Conservation (phyloP, 2,329 filamentous ascomycete species). For the Colletotrichum euphorbiae region DNA sequence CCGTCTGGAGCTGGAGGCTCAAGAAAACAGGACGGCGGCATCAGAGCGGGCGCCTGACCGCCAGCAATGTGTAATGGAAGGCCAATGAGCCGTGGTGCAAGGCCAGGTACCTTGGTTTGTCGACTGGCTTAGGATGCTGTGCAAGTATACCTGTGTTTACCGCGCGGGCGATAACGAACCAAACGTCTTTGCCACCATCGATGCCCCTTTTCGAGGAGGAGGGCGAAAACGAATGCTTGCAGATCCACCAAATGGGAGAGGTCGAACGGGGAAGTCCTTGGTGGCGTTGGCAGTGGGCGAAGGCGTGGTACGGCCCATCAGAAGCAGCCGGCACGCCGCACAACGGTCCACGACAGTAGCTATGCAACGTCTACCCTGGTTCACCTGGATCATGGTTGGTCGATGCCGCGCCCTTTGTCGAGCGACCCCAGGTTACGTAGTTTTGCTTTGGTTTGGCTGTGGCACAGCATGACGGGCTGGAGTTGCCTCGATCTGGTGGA, state of each 20-base stretch:
- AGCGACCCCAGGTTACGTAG: slow-evolving; percentile 10
- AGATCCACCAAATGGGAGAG: slow-evolving; percentile 25
- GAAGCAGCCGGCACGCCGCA: slow-evolving; percentile 13
- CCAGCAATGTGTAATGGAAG: neutral
- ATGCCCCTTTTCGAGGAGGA: slow-evolving; percentile 5
- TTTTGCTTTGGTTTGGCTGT: slow-evolving; percentile 27
- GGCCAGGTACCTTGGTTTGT: too few relatives aligned
- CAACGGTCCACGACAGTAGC: slow-evolving; percentile 27
- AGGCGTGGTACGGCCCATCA: slow-evolving; percentile 13
- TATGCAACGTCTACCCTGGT: slow-evolving; percentile 8
- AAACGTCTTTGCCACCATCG: slow-evolving; percentile 23
- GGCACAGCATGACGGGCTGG: slow-evolving; percentile 13
- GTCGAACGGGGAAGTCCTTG: slow-evolving; percentile 12
- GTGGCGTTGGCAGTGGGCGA: slow-evolving; percentile 2
- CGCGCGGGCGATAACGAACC: slow-evolving; percentile 13
- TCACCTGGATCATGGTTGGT: slow-evolving; percentile 17
- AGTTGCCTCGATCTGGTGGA: slow-evolving; percentile 5
- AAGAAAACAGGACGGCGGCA: slow-evolving; percentile 27
- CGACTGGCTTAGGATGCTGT: neutral
- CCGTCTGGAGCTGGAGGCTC: slow-evolving; percentile 34
- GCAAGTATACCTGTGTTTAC: neutral
- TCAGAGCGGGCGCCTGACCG: slow-evolving; percentile 31
- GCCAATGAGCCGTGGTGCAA: too few relatives aligned
- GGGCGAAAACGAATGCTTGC: slow-evolving; percentile 10
- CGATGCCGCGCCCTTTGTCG: slow-evolving; percentile 1